Conservation (phyloP, 352 stramenopile species). For the Pythium vanterpoolii region DNA sequence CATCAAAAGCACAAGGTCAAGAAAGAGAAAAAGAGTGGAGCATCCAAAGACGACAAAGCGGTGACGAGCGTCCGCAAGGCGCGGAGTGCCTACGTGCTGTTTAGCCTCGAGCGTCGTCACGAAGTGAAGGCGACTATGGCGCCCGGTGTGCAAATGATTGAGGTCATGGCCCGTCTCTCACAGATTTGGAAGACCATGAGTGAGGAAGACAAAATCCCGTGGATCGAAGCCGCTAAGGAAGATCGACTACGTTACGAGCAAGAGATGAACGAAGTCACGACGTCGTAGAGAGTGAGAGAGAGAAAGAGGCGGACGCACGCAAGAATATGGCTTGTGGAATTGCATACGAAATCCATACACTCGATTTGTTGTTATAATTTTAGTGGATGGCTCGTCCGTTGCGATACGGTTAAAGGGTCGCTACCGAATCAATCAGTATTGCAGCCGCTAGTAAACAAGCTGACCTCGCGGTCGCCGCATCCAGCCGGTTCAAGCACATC, state of each 20-base stretch:
- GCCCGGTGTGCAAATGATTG: conserved; percentile 28
- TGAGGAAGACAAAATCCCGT: conserved; percentile 32
- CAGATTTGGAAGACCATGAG: conserved; percentile 36
- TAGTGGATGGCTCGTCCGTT: too few species aligned
- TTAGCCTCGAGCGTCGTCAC: conserved; percentile 34
- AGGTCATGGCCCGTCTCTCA: conserved; percentile 33
- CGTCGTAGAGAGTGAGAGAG: conserved; percentile 7
- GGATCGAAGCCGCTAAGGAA: conserved; percentile 27
- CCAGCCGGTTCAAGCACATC: conserved; percentile 14
- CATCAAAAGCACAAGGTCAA: conserved; percentile 29
- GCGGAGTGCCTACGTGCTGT: conserved; percentile 38
- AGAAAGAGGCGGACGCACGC: not conserved
- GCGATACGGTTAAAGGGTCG: too few species aligned
- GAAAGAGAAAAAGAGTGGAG: conserved; percentile 22
- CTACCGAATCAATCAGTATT: too few species aligned
- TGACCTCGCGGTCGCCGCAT: too few species aligned
- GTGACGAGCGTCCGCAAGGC: conserved; percentile 23
- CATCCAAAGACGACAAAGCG: conserved; percentile 11
- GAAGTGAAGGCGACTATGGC: conserved; percentile 35
- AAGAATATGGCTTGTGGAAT: too few species aligned
- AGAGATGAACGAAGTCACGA: conserved; percentile 62
- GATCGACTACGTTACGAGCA: conserved; percentile 35
- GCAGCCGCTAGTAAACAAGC: not conserved
- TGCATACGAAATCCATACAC: too few species aligned
- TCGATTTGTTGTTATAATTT: too few species aligned